A percentile compares a stretch with the other conserved stretches of the same genome.
Evolutionary conservation across 208 protist species (phyloP).

Genomic region (Trypanosomatidae sp.): DNA sequence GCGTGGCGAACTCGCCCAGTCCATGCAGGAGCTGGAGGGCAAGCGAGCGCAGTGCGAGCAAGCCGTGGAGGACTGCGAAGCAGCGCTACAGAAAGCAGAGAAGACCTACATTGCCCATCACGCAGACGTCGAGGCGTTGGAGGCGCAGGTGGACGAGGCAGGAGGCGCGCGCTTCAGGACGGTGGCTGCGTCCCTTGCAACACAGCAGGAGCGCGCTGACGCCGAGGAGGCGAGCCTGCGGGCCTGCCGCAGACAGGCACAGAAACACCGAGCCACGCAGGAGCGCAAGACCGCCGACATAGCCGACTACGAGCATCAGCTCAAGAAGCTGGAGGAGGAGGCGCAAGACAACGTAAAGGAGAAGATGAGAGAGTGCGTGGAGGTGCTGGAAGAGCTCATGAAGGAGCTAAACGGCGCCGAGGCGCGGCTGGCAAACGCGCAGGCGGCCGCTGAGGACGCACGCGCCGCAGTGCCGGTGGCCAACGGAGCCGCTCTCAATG

Average conservation of each 20-base stretch:
- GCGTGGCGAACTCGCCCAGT: slow-evolving; percentile 35
- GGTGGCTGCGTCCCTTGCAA: slow-evolving; percentile 52
- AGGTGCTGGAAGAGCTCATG: slow-evolving; percentile 46
- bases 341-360: slow-evolving; percentile 56
- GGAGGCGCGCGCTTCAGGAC: slow-evolving; percentile 76
- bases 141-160: slow-evolving; percentile 70
- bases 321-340: slow-evolving; percentile 65
- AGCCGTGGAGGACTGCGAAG: slow-evolving; percentile 31
- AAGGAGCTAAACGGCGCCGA: slow-evolving; percentile 59
- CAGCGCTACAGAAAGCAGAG: slow-evolving; percentile 36
- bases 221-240: slow-evolving; percentile 75
- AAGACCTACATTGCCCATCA: slow-evolving; percentile 41
- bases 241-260: slow-evolving; percentile 56
- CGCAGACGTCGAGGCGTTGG: slow-evolving; percentile 58
- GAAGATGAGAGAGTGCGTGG: slow-evolving; percentile 44
- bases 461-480: slow-evolving; percentile 57
- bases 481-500: slow-evolving; percentile 62
- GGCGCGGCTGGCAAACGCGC: slow-evolving; percentile 47
- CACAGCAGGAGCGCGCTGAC: slow-evolving; percentile 61
- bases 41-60: slow-evolving; percentile 31
- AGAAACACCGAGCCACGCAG: slow-evolving; percentile 74
- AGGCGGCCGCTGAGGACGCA: slow-evolving; percentile 53
- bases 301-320: slow-evolving; percentile 53
- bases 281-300: slow-evolving; percentile 65
- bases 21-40: slow-evolving; percentile 21